phyloP scores from a whole-genome alignment of 2,329 filamentous ascomycete genomes.

The Colletotrichum sp. region DNA sequence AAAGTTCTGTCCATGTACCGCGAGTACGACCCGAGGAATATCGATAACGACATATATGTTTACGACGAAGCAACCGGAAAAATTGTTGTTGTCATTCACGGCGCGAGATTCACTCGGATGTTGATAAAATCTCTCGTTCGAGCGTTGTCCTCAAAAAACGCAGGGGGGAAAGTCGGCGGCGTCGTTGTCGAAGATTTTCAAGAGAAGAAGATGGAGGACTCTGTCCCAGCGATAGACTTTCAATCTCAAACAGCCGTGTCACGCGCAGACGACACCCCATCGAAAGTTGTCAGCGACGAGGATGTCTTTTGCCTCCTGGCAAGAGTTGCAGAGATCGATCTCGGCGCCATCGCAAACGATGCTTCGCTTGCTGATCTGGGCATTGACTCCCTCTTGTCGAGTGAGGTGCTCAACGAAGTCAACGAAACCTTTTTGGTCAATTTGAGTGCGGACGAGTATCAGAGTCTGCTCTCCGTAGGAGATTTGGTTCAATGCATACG shows the following conservation, averaged over 20 bases:
- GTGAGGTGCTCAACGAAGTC: not conserved
- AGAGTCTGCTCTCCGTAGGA: not conserved
- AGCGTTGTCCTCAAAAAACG: not conserved
- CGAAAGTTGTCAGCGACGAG: not conserved
- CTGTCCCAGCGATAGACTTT: not conserved
- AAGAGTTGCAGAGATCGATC: not conserved
- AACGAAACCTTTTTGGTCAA: not conserved
- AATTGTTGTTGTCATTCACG: not conserved
- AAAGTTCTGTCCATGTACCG: not conserved
- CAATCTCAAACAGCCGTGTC: not conserved
- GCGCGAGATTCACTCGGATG: not conserved
- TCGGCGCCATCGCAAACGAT: not conserved
- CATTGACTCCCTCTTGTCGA: not conserved
- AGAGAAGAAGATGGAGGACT: not conserved
- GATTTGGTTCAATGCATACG: not conserved
- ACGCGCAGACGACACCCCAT: not conserved
- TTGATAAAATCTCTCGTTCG: not conserved
- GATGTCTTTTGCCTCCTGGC: not conserved
- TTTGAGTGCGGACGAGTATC: not conserved
- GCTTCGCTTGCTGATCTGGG: not conserved
- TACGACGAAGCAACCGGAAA: not conserved
- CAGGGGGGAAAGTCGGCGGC: not conserved
- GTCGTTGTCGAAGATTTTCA: not conserved
- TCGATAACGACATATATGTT: not conserved
- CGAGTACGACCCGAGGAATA: not conserved